Percentiles rank a stretch among this genome's conserved stretches.
phyloP scores from a whole-genome alignment of 2,329 filamentous ascomycete genomes.

The Fonsecaea monophora region DNA sequence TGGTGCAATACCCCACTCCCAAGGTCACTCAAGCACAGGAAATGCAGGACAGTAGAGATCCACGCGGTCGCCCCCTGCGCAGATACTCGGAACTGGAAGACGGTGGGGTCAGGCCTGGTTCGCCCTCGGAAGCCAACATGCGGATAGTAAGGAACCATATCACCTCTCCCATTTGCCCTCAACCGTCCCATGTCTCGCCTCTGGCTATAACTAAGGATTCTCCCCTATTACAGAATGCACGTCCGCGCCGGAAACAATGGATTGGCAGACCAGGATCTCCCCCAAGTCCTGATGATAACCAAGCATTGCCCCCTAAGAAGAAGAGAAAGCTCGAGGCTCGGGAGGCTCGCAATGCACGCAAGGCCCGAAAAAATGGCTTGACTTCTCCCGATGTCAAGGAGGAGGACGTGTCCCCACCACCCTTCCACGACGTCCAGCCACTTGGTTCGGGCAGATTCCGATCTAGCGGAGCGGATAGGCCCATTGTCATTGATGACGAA shows the following conservation, averaged over 20 bases:
- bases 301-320: conserved; percentile 57
- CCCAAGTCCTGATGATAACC: conserved; percentile 42
- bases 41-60: conserved; percentile 38
- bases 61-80: conserved; percentile 38
- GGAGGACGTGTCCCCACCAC: conserved; percentile 67
- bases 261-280: conserved; percentile 52
- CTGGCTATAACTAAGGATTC: conserved; percentile 61
- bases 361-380: conserved; percentile 42
- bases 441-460: conserved; percentile 48
- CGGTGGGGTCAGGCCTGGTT: conserved; percentile 34
- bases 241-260: conserved; percentile 45
- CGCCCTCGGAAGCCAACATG: conserved; percentile 52
- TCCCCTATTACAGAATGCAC: conserved; percentile 63
- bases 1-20: conserved; percentile 45
- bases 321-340: conserved; percentile 56
- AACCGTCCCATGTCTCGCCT: conserved; percentile 72
- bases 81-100: conserved; percentile 40
- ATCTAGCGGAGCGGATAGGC: conserved; percentile 50
- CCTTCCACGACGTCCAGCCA: conserved; percentile 55
- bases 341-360: conserved; percentile 42
- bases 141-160: conserved; percentile 76
- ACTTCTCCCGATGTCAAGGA: conserved; percentile 63
- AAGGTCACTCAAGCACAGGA: conserved; percentile 23
- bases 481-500: conserved; percentile 55
- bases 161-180: conserved; percentile 74